Evolutionary conservation across 1,284 basidiomycete species (phyloP).

Genomic region (Ustilago trichophora): DNA sequence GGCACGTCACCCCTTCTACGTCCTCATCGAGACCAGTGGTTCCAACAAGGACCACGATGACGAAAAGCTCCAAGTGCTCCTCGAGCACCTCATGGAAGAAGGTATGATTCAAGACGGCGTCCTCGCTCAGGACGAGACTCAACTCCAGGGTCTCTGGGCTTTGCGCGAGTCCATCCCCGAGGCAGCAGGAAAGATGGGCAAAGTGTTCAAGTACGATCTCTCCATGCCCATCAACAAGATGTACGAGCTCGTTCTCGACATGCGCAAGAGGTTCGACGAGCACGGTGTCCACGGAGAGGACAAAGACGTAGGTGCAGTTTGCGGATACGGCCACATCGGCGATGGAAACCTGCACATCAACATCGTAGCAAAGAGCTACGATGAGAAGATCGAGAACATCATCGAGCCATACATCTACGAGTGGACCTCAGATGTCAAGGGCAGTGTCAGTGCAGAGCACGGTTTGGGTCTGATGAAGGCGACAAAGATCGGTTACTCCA

Average conservation of each 20-base stretch:
- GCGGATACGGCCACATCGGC: slow-evolving; percentile 96
- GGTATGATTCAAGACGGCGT: slow-evolving; percentile 87
- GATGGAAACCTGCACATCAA: slow-evolving; percentile 97
- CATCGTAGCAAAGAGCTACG: slow-evolving; percentile 83
- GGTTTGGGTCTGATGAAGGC: slow-evolving; percentile 96
- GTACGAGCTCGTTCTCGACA: slow-evolving; percentile 85
- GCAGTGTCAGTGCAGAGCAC: slow-evolving; percentile 96
- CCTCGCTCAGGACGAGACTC: slow-evolving; percentile 88
- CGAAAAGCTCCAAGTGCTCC: slow-evolving; percentile 87
- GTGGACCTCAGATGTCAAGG: slow-evolving; percentile 73
- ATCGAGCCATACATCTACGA: slow-evolving; percentile 97
- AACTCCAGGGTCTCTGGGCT: slow-evolving; percentile 89
- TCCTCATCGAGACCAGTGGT: slow-evolving; percentile 92
- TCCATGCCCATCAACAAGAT: slow-evolving; percentile 89
- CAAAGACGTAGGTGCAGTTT: slow-evolving; percentile 69
- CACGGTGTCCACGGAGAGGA: slow-evolving; percentile 80
- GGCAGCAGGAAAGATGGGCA: slow-evolving; percentile 90
- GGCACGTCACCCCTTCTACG: slow-evolving; percentile 72
- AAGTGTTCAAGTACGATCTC: slow-evolving; percentile 97
- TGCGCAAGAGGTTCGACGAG: slow-evolving; percentile 77
- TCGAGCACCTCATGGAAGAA: slow-evolving; percentile 83
- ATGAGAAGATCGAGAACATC: slow-evolving; percentile 81
- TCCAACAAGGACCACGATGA: slow-evolving; percentile 93
- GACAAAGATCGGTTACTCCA: slow-evolving; percentile 87
- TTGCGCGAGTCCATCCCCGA: slow-evolving; percentile 95